Evolutionary conservation across 2,329 filamentous ascomycete genomes (phyloP).

Genomic region (Furcasterigmium sp.): DNA sequence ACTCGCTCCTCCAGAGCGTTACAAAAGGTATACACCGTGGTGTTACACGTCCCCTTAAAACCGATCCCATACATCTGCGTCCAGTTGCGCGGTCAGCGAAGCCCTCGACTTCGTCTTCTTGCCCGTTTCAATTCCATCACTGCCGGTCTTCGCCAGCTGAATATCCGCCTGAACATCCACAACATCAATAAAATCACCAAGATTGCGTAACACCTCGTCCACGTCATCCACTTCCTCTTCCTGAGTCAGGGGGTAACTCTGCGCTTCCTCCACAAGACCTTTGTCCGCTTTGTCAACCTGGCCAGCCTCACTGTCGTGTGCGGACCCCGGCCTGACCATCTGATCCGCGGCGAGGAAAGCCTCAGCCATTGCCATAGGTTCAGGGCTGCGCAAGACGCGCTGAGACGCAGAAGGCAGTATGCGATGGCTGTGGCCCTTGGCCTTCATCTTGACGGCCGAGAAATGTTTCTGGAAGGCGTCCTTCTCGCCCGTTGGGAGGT

Average conservation of each 20-base stretch:
- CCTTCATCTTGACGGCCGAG: conserved; percentile 31
- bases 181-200: conserved; percentile 37
- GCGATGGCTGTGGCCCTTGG: conserved; percentile 20
- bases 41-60: too few species aligned
- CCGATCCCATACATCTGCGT: too few species aligned
- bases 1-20: too few species aligned
- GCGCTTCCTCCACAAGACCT: neutral
- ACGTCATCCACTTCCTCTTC: conserved; percentile 31
- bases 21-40: too few species aligned
- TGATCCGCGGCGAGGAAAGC: conserved; percentile 42
- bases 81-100: too few species aligned
- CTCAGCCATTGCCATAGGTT: conserved; percentile 40
- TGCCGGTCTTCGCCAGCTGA: conserved; percentile 9
- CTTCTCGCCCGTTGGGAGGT: conserved; percentile 26
- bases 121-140: too few species aligned
- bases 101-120: too few species aligned
- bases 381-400: conserved; percentile 30
- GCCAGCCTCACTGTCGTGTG: neutral
- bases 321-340: conserved; percentile 9
- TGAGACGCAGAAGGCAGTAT: conserved; percentile 39
- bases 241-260: conserved; percentile 2
- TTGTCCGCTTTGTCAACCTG: neutral
- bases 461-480: conserved; percentile 44
- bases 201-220: conserved; percentile 38
- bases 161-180: conserved; percentile 27